Evolutionary conservation across 768 basidiomycete species (phyloP), one percentile per base, ranked within the genome.

Genomic region (Xerocomus potaroensis): DNA sequence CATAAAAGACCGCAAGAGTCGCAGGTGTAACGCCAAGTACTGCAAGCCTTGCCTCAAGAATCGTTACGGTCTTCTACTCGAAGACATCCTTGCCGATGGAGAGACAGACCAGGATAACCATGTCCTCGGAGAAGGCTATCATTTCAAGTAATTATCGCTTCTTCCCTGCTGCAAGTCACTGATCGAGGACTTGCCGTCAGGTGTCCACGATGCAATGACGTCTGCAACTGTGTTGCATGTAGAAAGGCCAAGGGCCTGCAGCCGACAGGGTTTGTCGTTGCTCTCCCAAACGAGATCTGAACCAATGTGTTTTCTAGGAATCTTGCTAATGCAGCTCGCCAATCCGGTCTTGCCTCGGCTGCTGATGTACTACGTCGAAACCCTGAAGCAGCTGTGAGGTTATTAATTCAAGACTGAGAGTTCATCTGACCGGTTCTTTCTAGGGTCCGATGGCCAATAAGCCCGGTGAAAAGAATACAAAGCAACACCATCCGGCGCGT

Each of bases 41-140:
- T 89, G 87, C 67, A 74, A 70, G 37, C 49, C 69, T 3, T 89
- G 87, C 54, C 72, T 90, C 54, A 79, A 75, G 63, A 86, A 83
- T 56, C 72, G 80, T 31, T 90, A 90, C 53, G 76, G 74, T 31
- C 47, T 67, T 36, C 39, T 48, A 18, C 56, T 67, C n/a, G 63
- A 54, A 69, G 77, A 61, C 71, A 79, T 57, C 48, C 76, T 50
- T 67, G 73, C 41, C 51, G 56, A 36, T 69, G 68, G 43, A 30
- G 73, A 66, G 51, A 55, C 50, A 32, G 52, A 44, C 46, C 55
- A 44, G 10, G 51, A 52, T 12, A 50, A 46, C 8, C 70, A 74
- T 49, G 61, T 63, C 23, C 53, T 49, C 18, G 58, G 56, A 4
- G 57, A 55, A 32, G 63, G 58, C 5, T 80, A 79, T 56, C 64